These are phyloP conservation scores for Pouteria campechiana DNA, from an alignment of 179 eudicot species.

Conservation along the genomic window DNA sequence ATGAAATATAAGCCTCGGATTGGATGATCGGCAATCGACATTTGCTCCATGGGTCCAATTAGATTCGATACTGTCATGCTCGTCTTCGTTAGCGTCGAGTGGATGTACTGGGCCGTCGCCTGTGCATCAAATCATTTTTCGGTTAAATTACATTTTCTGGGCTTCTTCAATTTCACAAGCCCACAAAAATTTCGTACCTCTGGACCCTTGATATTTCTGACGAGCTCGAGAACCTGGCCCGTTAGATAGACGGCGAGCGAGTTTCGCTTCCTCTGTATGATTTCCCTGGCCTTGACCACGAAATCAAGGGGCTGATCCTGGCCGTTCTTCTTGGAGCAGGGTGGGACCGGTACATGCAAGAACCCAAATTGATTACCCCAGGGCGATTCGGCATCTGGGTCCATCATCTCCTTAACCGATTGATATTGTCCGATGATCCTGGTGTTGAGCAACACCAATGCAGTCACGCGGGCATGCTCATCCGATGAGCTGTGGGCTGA, in stretches of 20 bases:
- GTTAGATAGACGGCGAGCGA: slow-evolving; percentile 62
- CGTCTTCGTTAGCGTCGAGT: slow-evolving; percentile 49
- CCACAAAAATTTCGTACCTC: slow-evolving; percentile 73
- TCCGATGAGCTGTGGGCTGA: slow-evolving; percentile 11
- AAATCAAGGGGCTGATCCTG: slow-evolving; percentile 36
- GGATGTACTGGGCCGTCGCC: slow-evolving; percentile 57
- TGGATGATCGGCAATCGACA: slow-evolving; percentile 55
- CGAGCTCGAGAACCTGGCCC: slow-evolving; percentile 47
- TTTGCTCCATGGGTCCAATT: slow-evolving; percentile 66
- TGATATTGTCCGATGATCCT: slow-evolving; percentile 54
- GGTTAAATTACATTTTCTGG: neutral
- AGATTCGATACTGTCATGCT: slow-evolving; percentile 67
- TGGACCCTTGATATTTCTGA: slow-evolving; percentile 51
- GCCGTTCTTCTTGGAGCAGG: slow-evolving; percentile 4
- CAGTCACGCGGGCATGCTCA: slow-evolving; percentile 34
- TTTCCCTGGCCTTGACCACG: slow-evolving; percentile 31
- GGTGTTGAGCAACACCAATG: slow-evolving; percentile 80
- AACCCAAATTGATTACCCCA: slow-evolving; percentile 93
- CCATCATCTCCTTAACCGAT: slow-evolving; percentile 59
- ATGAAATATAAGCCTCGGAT: slow-evolving; percentile 62
- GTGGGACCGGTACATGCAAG: slow-evolving; percentile 54
- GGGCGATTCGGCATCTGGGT: slow-evolving; percentile 16
- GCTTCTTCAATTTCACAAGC: too few species aligned
- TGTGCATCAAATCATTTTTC: slow-evolving; percentile 11
- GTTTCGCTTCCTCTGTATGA: slow-evolving; percentile 47